Percentiles rank a stretch among this genome's conserved stretches.
Conservation (phyloP, 768 basidiomycete genomes). For the Symmetrospora coprosmae region DNA sequence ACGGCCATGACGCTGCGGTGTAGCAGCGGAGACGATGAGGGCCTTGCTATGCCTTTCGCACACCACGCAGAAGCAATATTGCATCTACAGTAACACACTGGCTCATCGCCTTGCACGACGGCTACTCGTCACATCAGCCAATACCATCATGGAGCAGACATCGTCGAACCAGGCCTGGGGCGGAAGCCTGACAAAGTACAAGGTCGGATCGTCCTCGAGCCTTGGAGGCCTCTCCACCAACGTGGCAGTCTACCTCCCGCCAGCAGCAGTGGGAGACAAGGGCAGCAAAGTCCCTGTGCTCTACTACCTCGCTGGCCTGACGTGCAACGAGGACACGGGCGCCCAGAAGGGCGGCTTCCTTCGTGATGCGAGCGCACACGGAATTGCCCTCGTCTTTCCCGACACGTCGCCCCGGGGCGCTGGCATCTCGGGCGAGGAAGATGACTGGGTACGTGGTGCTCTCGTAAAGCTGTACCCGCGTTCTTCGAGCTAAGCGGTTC, state of each 20-base stretch:
- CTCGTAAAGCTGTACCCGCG: no score
- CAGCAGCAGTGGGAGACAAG: conserved; percentile 42
- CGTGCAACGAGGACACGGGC: conserved; percentile 85
- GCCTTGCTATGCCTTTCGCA: no score
- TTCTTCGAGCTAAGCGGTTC: neutral
- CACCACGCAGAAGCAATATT: no score
- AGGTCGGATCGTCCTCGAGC: conserved; percentile 50
- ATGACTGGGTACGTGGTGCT: conserved; percentile 36
- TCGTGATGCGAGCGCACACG: conserved; percentile 61
- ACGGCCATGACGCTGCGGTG: no score
- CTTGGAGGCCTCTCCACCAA: conserved; percentile 44
- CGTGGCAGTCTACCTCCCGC: conserved; percentile 82
- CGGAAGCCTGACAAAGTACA: conserved; percentile 73
- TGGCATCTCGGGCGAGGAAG: conserved; percentile 62
- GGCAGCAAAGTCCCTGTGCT: conserved; percentile 46
- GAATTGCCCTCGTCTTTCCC: conserved; percentile 81
- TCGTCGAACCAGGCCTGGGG: conserved; percentile 66
- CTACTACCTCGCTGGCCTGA: conserved; percentile 69
- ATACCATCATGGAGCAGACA: conserved; percentile 48
- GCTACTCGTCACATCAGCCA: neutral
- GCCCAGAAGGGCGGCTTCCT: conserved; percentile 90
- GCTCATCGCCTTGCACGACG: no score
- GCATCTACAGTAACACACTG: no score
- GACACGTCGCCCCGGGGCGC: conserved; percentile 93
- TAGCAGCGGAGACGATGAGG: no score